Evolutionary conservation across 257 asterid genomes (phyloP).

Genomic region (Thymus mandschuricus): DNA sequence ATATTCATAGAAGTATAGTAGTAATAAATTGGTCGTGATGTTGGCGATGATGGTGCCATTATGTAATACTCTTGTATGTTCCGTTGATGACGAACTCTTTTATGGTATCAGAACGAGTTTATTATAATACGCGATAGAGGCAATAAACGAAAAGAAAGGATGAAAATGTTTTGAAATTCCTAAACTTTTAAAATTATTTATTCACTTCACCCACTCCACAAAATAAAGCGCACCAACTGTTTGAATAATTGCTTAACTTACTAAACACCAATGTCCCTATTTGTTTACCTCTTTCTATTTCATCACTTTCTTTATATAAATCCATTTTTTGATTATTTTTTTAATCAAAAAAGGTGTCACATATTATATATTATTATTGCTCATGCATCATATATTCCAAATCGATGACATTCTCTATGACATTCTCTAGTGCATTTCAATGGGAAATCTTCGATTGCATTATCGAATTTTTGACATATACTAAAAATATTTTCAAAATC

Average conservation of each 20-base stretch:
- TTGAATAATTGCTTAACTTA: slow-evolving; percentile 14
- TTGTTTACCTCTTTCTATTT: slow-evolving; percentile 32
- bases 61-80: too few relatives aligned
- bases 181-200: background rate
- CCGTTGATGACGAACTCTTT: background rate
- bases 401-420: too few relatives aligned
- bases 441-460: too few relatives aligned
- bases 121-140: background rate
- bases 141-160: background rate
- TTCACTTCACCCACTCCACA: slow-evolving; percentile 59
- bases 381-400: background rate
- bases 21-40: too few relatives aligned
- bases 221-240: slow-evolving; percentile 35
- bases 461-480: too few relatives aligned
- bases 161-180: background rate
- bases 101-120: background rate
- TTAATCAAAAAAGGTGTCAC: background rate
- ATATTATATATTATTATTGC: too few relatives aligned
- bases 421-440: too few relatives aligned
- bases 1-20: too few relatives aligned
- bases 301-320: background rate
- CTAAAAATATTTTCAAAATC: too few relatives aligned
- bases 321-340: too few relatives aligned
- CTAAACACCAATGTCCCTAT: slow-evolving; percentile 11
- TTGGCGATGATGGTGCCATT: too few relatives aligned